Percentiles rank a stretch among this genome's conserved stretches.
Evolutionary conservation across 768 basidiomycete genomes (phyloP).

Genomic region (Termitomyces sp.): DNA sequence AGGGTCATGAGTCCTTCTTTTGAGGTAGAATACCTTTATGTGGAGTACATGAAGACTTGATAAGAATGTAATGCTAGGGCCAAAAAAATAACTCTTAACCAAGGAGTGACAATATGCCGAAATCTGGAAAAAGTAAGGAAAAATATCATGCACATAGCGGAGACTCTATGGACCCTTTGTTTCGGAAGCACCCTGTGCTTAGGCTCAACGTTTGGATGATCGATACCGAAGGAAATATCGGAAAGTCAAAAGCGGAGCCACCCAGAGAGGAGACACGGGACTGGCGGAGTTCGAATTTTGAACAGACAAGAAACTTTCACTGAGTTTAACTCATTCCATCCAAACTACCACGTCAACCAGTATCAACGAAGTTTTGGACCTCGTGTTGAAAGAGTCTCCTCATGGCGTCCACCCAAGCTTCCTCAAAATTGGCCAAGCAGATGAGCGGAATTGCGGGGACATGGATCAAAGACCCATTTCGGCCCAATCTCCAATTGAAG

Average conservation of each 20-base stretch:
- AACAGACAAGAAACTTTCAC: neutral
- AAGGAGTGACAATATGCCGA: neutral
- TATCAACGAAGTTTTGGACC: neutral
- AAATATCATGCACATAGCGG: neutral
- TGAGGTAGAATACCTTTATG: neutral
- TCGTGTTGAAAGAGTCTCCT: neutral
- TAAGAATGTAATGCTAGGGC: neutral
- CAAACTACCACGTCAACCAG: neutral
- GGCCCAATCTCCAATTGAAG: constrained; percentile 72
- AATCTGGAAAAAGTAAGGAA: neutral
- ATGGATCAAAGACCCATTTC: constrained; percentile 74
- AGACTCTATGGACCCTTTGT: neutral
- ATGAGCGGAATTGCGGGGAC: constrained; percentile 52
- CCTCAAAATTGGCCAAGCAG: constrained; percentile 41
- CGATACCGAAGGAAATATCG: neutral
- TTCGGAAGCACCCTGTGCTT: neutral
- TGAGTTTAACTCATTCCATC: neutral
- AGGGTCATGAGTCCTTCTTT: neutral
- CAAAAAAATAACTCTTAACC: neutral
- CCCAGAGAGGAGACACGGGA: neutral
- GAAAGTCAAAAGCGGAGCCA: neutral
- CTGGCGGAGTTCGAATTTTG: constrained; percentile 9
- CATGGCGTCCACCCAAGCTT: constrained; percentile 19
- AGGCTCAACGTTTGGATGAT: neutral
- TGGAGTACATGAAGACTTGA: neutral